Percentiles rank a stretch among this genome's conserved stretches.
These are phyloP conservation scores for Nowakowskiella sp. DNA, from an alignment of 192 early-diverging fungal species.

Conservation along the genomic window DNA sequence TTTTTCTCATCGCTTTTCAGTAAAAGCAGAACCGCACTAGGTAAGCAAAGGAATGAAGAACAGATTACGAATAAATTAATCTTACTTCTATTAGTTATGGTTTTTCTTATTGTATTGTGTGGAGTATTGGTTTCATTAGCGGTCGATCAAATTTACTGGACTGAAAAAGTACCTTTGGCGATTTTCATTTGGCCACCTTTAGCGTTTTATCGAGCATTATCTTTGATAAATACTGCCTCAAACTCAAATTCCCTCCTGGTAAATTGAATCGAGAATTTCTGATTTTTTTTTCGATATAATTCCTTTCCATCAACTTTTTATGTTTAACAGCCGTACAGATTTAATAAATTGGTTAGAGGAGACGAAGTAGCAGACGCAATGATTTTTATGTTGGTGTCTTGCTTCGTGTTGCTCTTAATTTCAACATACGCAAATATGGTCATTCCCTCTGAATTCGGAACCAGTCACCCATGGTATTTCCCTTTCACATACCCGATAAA, in stretches of 20 bases:
- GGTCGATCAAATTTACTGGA: conserved; percentile 31
- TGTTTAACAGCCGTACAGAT: background rate
- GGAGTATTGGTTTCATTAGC: conserved; percentile 56
- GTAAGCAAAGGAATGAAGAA: conserved; percentile 20
- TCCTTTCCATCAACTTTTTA: background rate
- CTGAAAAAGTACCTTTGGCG: conserved; percentile 22
- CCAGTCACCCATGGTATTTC: conserved; percentile 5
- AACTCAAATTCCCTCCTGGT: conserved; percentile 15
- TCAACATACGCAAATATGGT: no score
- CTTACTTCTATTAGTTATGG: conserved; percentile 24
- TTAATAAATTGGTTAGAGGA: conserved; percentile 26
- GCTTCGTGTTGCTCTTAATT: no score
- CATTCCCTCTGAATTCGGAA: conserved; percentile 6
- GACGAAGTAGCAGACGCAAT: conserved; percentile 50
- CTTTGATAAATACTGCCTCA: conserved; percentile 43
- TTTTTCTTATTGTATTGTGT: conserved; percentile 58
- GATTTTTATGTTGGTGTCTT: conserved; percentile 43
- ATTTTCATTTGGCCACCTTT: conserved; percentile 67
- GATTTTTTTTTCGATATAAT: background rate
- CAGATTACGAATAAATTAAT: background rate
- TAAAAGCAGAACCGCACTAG: conserved; percentile 44
- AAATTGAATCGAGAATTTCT: no score
- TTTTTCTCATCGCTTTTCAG: conserved; percentile 57
- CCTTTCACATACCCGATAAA: conserved; percentile 4
- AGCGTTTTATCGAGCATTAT: conserved; percentile 55